phyloP scores from a whole-genome alignment of 176 grass and related monocot species.

The Canna indica region DNA sequence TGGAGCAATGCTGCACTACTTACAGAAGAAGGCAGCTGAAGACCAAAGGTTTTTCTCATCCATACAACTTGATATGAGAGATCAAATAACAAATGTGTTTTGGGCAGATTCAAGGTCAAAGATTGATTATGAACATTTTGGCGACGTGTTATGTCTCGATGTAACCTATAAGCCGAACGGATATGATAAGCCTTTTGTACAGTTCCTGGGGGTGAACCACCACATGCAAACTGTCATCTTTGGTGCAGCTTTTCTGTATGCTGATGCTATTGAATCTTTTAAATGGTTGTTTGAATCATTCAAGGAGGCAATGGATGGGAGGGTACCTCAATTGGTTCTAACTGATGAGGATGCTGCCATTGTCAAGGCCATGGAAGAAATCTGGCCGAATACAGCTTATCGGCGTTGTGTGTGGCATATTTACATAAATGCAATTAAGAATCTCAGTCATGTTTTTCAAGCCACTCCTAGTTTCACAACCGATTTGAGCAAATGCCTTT shows the following conservation, averaged over 20 bases:
- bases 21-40: conserved; percentile 30
- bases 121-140: conserved; percentile 30
- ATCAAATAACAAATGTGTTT: conserved; percentile 38
- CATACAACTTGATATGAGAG: conserved; percentile 31
- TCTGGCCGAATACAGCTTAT: conserved; percentile 23
- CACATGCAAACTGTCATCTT: conserved; percentile 31
- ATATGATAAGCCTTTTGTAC: conserved; percentile 24
- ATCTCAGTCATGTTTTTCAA: conserved; percentile 25
- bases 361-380: conserved; percentile 20
- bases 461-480: conserved; percentile 28
- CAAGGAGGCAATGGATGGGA: conserved; percentile 27
- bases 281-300: conserved; percentile 37
- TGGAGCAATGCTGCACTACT: conserved; percentile 27
- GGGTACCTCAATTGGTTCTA: conserved; percentile 20
- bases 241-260: conserved; percentile 28
- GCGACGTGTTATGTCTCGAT: conserved; percentile 34
- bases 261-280: conserved; percentile 28
- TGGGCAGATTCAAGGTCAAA: conserved; percentile 34
- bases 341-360: conserved; percentile 30
- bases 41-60: conserved; percentile 26
- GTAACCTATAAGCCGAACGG: conserved; percentile 25
- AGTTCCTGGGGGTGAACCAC: conserved; percentile 24
- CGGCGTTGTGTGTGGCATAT: conserved; percentile 23
- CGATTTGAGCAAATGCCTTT: conserved; percentile 30
- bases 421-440: conserved; percentile 22